Base-by-base conservation (phyloP, 2,329 filamentous ascomycete species). In the Aspergillus terreus region DNA sequence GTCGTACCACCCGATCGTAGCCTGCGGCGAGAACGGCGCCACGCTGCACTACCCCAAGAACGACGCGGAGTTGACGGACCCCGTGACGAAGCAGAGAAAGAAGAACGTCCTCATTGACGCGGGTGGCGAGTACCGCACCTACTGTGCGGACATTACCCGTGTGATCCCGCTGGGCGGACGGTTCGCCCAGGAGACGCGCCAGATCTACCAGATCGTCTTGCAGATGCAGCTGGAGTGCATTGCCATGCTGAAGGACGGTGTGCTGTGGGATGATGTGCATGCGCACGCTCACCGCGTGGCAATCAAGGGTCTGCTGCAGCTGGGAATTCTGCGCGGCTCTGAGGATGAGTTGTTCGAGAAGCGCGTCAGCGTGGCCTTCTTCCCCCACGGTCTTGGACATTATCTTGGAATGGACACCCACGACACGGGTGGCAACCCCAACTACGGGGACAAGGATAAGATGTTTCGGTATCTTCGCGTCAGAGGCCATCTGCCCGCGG, bases 401-500 rank as follows among this genome's bases (percentile, higher is more conserved):
- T 92, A 95, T 68, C 77, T 96, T 9, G 92, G 92, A 56, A 86
- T 96, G 80, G 92, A 96, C 68, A 95, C 91, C 2, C 92, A 96
- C 69, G 92, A 96, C 65, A 88, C 85, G 0, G 88, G 87, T 54
- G 89, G 88, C 19, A 85, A 90, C 67, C 78, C 88, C 33, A 87
- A 92, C 70, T 90, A 88, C 62, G 77, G 78, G 7, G 94, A 99
- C 66, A 76, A 81, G 53, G 92, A 99, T 68, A 77, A 82, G 33
- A 83, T 96, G 80, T 97, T 96, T 74, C 81, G 84, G 48, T 97
- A 96, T 66, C 76, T 99, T 54, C 80, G 94, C 42, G 85, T 95
- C 36, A 78, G 94, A 48, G 86, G 88, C 11, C 79, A 74, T 19
- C 71, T 96, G 44, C 90, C 90, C 0, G 86, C 84, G 0, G 87